Percentiles rank a stretch among this genome's conserved stretches.
Evolutionary conservation across 1,284 basidiomycete genomes (phyloP).

Genomic region (Ustilago bromivora): DNA sequence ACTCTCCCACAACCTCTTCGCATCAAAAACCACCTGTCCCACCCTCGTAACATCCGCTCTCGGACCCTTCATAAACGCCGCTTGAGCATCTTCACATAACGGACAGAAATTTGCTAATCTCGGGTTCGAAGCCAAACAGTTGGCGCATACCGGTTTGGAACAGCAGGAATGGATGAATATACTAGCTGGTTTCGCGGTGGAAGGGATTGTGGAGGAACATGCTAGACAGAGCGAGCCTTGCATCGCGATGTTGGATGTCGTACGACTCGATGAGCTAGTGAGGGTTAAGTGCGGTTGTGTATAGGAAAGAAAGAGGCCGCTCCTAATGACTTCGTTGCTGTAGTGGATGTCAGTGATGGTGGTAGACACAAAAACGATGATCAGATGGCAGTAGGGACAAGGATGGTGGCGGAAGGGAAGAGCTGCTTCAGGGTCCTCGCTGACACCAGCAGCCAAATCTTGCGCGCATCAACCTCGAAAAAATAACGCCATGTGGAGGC

Average conservation of each 20-base stretch:
- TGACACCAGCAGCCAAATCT: conserved; percentile 3
- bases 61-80: conserved; percentile 49
- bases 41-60: conserved; percentile 45
- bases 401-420: background rate
- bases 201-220: conserved; percentile 38
- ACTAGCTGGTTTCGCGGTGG: conserved; percentile 19
- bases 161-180: conserved; percentile 52
- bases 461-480: background rate
- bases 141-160: conserved; percentile 27
- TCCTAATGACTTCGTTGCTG: too few species aligned
- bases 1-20: conserved; percentile 6
- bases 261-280: background rate
- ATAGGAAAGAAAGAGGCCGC: too few species aligned
- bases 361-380: background rate
- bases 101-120: conserved; percentile 53
- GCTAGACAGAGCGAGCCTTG: conserved; percentile 34
- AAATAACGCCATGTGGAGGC: conserved; percentile 9
- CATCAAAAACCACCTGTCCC: conserved; percentile 51
- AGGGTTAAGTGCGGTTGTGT: too few species aligned
- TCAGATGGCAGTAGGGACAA: background rate
- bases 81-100: conserved; percentile 47
- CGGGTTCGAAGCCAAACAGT: conserved; percentile 32
- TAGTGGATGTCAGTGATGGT: background rate
- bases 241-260: conserved; percentile 1
- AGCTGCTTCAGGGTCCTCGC: conserved; percentile 3